Base-by-base conservation (phyloP, 23 red algal genomes). In the Rhodosorus marinus region DNA sequence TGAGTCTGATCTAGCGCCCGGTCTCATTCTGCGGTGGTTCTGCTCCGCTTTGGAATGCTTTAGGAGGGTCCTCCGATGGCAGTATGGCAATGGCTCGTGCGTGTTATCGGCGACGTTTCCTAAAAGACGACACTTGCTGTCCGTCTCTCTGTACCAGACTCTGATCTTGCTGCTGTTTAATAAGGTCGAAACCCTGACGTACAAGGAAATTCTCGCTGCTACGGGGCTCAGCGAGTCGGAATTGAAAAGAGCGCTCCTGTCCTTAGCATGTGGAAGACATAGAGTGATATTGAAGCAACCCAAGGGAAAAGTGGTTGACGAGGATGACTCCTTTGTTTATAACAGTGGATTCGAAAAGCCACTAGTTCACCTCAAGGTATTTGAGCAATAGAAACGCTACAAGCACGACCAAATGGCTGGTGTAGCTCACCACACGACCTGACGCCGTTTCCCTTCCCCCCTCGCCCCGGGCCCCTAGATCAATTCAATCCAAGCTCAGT, bases 81-180 rank as follows among this genome's bases (percentile, higher is more conserved):
- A 83, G 15, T 59, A 82, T 33, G 40, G 55, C 11, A 64, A 79
- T 42, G 78, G 79, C 1, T 71, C 77, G 0, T 80, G 72, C 53
- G 62, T 43, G 15, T 56, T 92, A 35, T 64, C 34, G 14, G 83
- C 83, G 3, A 35, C 52, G 29, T 92, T 80, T 66, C 72, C 83
- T 8, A 52, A 78, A 17, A 80, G 79, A 1, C 52, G 43, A 28
- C 85, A 98, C 34, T 57, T 84, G 23, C 50, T 92, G 28, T 27
- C 49, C 14, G 40, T 92, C 11, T 80, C 83, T 4, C 57, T 92
- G 11, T 69, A 69, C 34, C 83, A 92, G 55, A 72, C 83, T 24
- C 64, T 92, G 27, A 69, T 98, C 1, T 54, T 80, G 49, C 30
- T 98, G 48, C 59, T 79, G 14, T 98, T 98, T 51, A 98, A 98